A percentile compares a stretch with the other conserved stretches of the same genome.
phyloP scores from a whole-genome alignment of 257 asterid species.

The Fraxinus anomala region DNA sequence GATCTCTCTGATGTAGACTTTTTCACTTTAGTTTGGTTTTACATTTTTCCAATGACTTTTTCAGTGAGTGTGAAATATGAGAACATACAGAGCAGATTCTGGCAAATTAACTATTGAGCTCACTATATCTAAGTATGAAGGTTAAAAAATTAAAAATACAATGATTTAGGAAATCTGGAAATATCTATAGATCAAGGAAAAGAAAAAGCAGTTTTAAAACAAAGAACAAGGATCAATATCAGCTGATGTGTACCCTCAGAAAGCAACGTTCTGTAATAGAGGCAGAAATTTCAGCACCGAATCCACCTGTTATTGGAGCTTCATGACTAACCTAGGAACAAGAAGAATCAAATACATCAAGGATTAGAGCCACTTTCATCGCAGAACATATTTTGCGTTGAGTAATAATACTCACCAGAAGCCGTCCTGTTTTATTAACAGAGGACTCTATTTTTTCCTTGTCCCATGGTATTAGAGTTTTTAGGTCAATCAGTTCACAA shows the following conservation, averaged over 20 bases:
- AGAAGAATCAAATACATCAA: slow-evolving; percentile 22
- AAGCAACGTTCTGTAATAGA: slow-evolving; percentile 96
- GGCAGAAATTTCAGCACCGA: slow-evolving; percentile 96
- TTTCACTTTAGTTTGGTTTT: not conserved
- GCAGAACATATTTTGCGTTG: not conserved
- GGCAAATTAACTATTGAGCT: not conserved
- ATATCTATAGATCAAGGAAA: not conserved
- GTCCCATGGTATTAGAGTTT: slow-evolving; percentile 95
- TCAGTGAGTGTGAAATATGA: not conserved
- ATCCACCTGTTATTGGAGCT: slow-evolving; percentile 98
- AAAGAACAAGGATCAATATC: not conserved
- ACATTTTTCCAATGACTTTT: not conserved
- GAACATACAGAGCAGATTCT: not conserved
- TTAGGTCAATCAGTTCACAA: slow-evolving; percentile 94
- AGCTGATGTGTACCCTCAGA: slow-evolving; percentile 53
- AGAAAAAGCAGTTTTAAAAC: not conserved
- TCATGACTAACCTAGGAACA: slow-evolving; percentile 78
- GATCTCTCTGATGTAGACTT: not conserved
- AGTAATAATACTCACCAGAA: slow-evolving; percentile 59
- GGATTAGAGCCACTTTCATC: slow-evolving; percentile 8
- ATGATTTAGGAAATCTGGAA: not conserved
- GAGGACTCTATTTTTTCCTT: slow-evolving; percentile 95
- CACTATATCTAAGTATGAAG: not conserved
- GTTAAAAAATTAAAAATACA: not conserved
- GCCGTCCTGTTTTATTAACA: slow-evolving; percentile 90